A percentile compares a stretch with the other conserved stretches of the same genome.
Evolutionary conservation across 225 moss, liverwort and hornwort genomes (phyloP).

Genomic region (Physcomitrellopsis africana): DNA sequence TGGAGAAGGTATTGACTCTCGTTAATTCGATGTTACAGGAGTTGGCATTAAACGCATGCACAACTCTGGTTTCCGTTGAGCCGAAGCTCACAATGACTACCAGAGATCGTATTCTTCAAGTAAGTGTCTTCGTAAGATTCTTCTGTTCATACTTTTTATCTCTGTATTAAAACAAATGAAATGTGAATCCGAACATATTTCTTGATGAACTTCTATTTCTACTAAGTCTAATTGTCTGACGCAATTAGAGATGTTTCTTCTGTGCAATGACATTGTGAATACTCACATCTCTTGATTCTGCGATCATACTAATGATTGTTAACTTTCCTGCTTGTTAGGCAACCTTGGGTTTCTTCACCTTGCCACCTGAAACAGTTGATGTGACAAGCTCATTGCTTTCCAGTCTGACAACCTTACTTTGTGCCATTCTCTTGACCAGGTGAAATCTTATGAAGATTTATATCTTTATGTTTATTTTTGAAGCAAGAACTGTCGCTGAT

Average conservation of each 20-base stretch:
- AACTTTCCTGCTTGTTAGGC: slow-evolving; percentile 54
- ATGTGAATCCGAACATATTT: not conserved
- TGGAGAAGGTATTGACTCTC: slow-evolving; percentile 7
- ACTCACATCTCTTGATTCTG: slow-evolving; percentile 18
- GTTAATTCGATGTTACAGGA: slow-evolving; percentile 57
- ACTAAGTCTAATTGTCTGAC: not conserved
- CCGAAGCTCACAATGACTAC: slow-evolving; percentile 88
- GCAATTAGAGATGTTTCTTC: slow-evolving; percentile 12
- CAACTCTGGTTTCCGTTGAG: slow-evolving; percentile 95
- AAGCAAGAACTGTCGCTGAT: not conserved
- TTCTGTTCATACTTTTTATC: slow-evolving; percentile 4
- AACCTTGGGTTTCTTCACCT: slow-evolving; percentile 89
- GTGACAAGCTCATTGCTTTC: slow-evolving; percentile 73
- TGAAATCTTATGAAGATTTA: slow-evolving; percentile 30
- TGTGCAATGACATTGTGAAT: slow-evolving; percentile 9
- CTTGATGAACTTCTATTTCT: not conserved
- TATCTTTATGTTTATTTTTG: slow-evolving; percentile 16
- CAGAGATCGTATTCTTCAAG: slow-evolving; percentile 95
- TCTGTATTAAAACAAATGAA: slow-evolving; percentile 8
- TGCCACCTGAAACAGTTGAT: slow-evolving; percentile 78
- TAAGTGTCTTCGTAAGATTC: slow-evolving; percentile 28
- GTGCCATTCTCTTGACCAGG: slow-evolving; percentile 95
- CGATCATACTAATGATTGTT: slow-evolving; percentile 8
- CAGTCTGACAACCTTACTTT: slow-evolving; percentile 86
- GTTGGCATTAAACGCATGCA: slow-evolving; percentile 90